phyloP scores from a whole-genome alignment of 768 basidiomycete genomes.

The Suillus sp. region DNA sequence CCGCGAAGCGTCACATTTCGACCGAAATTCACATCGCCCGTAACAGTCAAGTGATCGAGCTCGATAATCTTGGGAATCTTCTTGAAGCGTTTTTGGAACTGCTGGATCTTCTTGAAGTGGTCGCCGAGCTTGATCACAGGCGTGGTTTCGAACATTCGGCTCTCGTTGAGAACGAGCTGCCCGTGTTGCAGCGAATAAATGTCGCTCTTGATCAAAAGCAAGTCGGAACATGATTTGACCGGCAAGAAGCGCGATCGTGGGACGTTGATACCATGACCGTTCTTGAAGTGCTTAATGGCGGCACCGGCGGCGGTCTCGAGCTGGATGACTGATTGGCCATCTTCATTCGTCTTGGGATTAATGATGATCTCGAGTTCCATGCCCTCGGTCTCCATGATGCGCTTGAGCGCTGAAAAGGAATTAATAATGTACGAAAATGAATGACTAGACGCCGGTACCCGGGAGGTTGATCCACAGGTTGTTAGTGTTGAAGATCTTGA shows the following conservation, averaged over 20 bases:
- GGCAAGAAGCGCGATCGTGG: constrained; percentile 74
- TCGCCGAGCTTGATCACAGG: constrained; percentile 80
- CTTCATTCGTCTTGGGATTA: constrained; percentile 70
- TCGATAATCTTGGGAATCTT: constrained; percentile 74
- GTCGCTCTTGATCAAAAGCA: constrained; percentile 68
- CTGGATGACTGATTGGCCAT: constrained; percentile 72
- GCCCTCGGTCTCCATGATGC: constrained; percentile 64
- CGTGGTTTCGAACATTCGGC: constrained; percentile 59
- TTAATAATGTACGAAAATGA: constrained; percentile 10
- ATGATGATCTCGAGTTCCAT: constrained; percentile 82
- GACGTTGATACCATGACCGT: constrained; percentile 72
- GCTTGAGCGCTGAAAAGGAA: constrained; percentile 58
- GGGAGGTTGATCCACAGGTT: constrained; percentile 60
- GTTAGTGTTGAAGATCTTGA: constrained; percentile 82
- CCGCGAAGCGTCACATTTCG: constrained; percentile 65
- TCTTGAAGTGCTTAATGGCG: constrained; percentile 71
- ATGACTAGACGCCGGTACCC: constrained; percentile 28
- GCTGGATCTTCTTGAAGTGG: constrained; percentile 72
- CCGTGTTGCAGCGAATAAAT: constrained; percentile 74
- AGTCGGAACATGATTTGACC: constrained; percentile 61
- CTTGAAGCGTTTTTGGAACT: constrained; percentile 78
- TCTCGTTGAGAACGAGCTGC: constrained; percentile 60
- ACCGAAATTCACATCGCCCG: constrained; percentile 68
- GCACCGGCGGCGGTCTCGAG: constrained; percentile 79
- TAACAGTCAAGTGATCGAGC: constrained; percentile 74